Base-by-base conservation (phyloP, 805 yeast species). In the Candida pseudoglaebosa region DNA sequence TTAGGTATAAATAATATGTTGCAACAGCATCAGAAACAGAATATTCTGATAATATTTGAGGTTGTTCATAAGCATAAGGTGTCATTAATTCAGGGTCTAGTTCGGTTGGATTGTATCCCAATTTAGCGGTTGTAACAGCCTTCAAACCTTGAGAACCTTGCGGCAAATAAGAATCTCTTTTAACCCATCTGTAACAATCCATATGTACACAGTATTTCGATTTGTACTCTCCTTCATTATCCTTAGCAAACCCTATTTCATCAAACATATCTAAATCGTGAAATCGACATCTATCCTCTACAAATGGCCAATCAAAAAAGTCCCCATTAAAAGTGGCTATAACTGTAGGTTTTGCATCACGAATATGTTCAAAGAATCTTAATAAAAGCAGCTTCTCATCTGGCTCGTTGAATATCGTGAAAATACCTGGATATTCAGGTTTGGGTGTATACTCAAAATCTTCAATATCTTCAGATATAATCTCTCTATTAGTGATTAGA, bases 21-120 rank as follows among this genome's bases (percentile, higher is more conserved):
- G 99, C 99, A 28, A 95, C 99, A 9, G 99, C 99, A 72, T 93
- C 99, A 41, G 99, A 95, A 19, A 93, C 99, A 1, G 99, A 95
- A 61, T 93, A 93, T 57, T 95, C 99, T 0, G 99, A 88, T 37
- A 93, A 63, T 3, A 83, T 65, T 54, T 93, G 98, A 1, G 99
- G 99, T 50, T 84, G 78, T 53, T 90, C 96, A 48, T 82, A 79
- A 3, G 99, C 99, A 59, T 91, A 93, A 0, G 97, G 97, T 0
- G 97, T 89, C 99, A 93, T 93, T 36, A 90, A 67, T 62, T 93
- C 99, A 0, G 99, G 99, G 52, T 93, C 99, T 42, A 93, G 70
- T 62, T 93, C 99, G 12, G 90, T 82, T 4, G 99, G 99, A 54
- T 91, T 89, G 54, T 93, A 93, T 5, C 99, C 99, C 40, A 93